Conservation (phyloP, 805 yeast species). For the Suhomyces vadensis region DNA sequence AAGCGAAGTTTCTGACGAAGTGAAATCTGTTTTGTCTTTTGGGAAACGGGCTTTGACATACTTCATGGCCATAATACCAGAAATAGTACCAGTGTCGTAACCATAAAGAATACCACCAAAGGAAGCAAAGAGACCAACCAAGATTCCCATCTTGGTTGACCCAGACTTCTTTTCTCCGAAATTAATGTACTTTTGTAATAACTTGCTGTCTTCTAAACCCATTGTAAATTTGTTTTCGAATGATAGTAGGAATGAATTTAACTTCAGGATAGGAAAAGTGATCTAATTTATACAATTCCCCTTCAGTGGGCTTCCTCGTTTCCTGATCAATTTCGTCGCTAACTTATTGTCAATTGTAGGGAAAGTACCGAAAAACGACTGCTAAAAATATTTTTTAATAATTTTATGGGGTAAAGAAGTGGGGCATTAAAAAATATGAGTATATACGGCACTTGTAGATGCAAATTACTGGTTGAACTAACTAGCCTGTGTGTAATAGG, state of each 20-base stretch:
- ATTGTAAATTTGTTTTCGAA: slow-evolving; percentile 17
- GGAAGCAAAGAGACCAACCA: slow-evolving; percentile 43
- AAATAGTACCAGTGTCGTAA: slow-evolving; percentile 45
- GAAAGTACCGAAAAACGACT: neutral
- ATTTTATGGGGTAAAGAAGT: slow-evolving; percentile 5
- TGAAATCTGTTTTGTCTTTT: slow-evolving; percentile 12
- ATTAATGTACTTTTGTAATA: slow-evolving; percentile 37
- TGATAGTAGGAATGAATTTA: neutral
- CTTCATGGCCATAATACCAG: slow-evolving; percentile 43
- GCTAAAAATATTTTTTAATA: neutral
- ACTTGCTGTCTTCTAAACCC: slow-evolving; percentile 41
- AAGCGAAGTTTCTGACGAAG: slow-evolving; percentile 24
- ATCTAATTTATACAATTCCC: too few species aligned
- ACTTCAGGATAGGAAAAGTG: too few species aligned
- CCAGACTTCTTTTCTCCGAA: slow-evolving; percentile 51
- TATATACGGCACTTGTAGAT: too few species aligned
- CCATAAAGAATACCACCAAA: slow-evolving; percentile 45
- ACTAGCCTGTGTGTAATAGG: too few species aligned
- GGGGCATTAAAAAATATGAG: too few species aligned
- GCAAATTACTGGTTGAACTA: too few species aligned
- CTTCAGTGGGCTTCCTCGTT: too few species aligned
- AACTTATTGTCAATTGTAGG: neutral
- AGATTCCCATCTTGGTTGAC: slow-evolving; percentile 41
- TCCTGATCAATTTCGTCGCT: neutral
- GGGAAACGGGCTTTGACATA: slow-evolving; percentile 33